A percentile compares a stretch with the other conserved stretches of the same genome.
Conservation (phyloP, 441 rosid species). For the Euphorbia celastroides region DNA sequence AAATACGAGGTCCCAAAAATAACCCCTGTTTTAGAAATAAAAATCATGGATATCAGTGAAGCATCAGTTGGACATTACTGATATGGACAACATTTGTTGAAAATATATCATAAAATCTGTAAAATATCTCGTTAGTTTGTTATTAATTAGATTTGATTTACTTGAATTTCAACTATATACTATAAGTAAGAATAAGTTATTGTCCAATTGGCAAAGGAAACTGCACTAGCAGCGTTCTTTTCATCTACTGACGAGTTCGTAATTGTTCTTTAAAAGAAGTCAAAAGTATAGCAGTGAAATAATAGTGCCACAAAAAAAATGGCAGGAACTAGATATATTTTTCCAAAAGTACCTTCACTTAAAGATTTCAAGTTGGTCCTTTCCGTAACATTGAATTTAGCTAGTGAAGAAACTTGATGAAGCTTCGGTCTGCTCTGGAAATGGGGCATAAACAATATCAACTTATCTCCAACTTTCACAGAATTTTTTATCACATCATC, state of each 20-base stretch:
- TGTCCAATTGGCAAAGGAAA: too few species aligned
- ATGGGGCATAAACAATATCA: slow-evolving; percentile 54
- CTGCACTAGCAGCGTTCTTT: too few species aligned
- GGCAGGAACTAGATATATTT: slow-evolving; percentile 8
- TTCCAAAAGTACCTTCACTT: slow-evolving; percentile 56
- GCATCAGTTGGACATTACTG: slow-evolving; percentile 1
- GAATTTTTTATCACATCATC: slow-evolving; percentile 51
- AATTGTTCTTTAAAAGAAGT: too few species aligned
- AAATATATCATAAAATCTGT: too few species aligned
- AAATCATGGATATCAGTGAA: slow-evolving; percentile 15
- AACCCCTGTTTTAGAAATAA: slow-evolving; percentile 40
- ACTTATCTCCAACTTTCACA: slow-evolving; percentile 60
- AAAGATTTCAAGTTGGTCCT: slow-evolving; percentile 62
- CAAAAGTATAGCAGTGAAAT: too few species aligned
- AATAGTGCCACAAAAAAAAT: not conserved
- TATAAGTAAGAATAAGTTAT: too few species aligned
- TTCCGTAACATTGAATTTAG: slow-evolving; percentile 52
- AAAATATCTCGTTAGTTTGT: too few species aligned
- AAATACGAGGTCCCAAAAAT: slow-evolving; percentile 58
- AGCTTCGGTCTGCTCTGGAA: slow-evolving; percentile 38
- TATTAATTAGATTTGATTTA: too few species aligned
- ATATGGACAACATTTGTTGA: too few species aligned
- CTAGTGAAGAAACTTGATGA: slow-evolving; percentile 42
- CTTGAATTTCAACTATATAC: too few species aligned
- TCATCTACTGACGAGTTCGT: too few species aligned